Percentiles rank a stretch among this genome's conserved stretches.
These are phyloP conservation scores for Nakaseomyces kungkrabaensis DNA, from an alignment of 1,139 yeast species.

Conservation along the genomic window DNA sequence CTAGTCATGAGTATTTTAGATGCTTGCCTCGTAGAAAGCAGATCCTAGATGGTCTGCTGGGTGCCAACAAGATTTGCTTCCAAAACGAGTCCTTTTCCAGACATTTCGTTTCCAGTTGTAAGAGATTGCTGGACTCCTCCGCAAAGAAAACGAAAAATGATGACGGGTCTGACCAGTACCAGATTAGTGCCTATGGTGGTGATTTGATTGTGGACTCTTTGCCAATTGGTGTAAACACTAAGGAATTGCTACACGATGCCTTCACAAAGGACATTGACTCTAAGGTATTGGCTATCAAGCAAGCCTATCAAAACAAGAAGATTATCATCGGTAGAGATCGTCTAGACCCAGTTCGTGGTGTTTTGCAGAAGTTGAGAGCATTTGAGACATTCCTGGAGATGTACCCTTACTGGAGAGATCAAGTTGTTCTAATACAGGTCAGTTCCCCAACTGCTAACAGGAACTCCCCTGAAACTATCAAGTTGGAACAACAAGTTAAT, in stretches of 20 bases:
- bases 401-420: slow-evolving; percentile 87
- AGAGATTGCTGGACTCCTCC: slow-evolving; percentile 65
- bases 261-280: slow-evolving; percentile 37
- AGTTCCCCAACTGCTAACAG: slow-evolving; percentile 50
- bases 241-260: slow-evolving; percentile 49
- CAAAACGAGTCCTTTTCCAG: slow-evolving; percentile 80
- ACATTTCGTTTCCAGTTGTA: slow-evolving; percentile 84
- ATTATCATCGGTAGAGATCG: slow-evolving; percentile 79
- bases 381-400: slow-evolving; percentile 72
- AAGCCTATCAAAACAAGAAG: slow-evolving; percentile 63
- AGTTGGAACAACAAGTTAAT: slow-evolving; percentile 66
- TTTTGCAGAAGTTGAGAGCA: slow-evolving; percentile 71
- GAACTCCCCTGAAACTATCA: slow-evolving; percentile 23
- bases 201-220: slow-evolving; percentile 61
- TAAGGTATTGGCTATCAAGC: slow-evolving; percentile 45
- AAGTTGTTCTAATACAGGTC: slow-evolving; percentile 85
- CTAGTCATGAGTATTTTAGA: slow-evolving; percentile 89
- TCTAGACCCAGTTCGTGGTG: slow-evolving; percentile 72
- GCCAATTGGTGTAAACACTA: slow-evolving; percentile 81
- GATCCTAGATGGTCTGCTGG: slow-evolving; percentile 81
- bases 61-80: slow-evolving; percentile 77
- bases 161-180: slow-evolving; percentile 23
- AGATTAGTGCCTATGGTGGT: slow-evolving; percentile 66
- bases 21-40: slow-evolving; percentile 76
- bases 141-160: slow-evolving; percentile 31